Evolutionary conservation across 2,329 filamentous ascomycete species (phyloP).

Genomic region (Aspergillus udagawae): DNA sequence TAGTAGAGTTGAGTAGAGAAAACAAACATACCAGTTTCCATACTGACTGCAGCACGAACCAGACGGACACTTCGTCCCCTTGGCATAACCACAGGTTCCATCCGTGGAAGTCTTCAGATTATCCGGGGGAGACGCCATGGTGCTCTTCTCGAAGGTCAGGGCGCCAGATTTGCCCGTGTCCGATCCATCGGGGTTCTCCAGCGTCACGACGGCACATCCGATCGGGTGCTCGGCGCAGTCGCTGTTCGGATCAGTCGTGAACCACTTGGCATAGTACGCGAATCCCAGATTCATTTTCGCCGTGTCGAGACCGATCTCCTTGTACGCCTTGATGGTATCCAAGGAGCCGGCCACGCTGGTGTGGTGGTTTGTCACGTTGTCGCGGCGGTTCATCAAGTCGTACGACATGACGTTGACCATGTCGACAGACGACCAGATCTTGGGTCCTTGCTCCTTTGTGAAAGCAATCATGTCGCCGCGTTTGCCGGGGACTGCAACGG

Average conservation of each 20-base stretch:
- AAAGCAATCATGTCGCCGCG: constrained; percentile 66
- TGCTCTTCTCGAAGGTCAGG: constrained; percentile 46
- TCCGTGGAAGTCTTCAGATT: constrained; percentile 25
- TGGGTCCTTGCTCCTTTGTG: constrained; percentile 52
- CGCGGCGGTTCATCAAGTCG: constrained; percentile 67
- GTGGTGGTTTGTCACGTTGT: constrained; percentile 62
- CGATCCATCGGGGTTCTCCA: constrained; percentile 58
- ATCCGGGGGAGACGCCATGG: constrained; percentile 19
- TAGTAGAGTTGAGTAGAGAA: neutral
- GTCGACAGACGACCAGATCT: constrained; percentile 59
- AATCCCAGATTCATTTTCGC: constrained; percentile 62
- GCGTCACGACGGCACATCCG: constrained; percentile 55
- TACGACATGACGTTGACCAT: constrained; percentile 70
- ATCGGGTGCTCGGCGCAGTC: constrained; percentile 47
- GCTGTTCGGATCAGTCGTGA: constrained; percentile 50
- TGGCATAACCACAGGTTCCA: constrained; percentile 30
- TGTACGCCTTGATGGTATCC: constrained; percentile 55
- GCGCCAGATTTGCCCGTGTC: constrained; percentile 54
- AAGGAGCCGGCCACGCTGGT: constrained; percentile 57
- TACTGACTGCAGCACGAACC: constrained; percentile 34
- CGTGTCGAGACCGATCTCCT: constrained; percentile 52
- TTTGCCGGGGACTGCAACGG: constrained; percentile 63
- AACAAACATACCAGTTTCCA: constrained; percentile 30
- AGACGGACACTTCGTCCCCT: constrained; percentile 26
- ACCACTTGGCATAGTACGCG: constrained; percentile 67